Evolutionary conservation across 768 basidiomycete genomes (phyloP).

Genomic region (Dictyophora rubrovolvata): DNA sequence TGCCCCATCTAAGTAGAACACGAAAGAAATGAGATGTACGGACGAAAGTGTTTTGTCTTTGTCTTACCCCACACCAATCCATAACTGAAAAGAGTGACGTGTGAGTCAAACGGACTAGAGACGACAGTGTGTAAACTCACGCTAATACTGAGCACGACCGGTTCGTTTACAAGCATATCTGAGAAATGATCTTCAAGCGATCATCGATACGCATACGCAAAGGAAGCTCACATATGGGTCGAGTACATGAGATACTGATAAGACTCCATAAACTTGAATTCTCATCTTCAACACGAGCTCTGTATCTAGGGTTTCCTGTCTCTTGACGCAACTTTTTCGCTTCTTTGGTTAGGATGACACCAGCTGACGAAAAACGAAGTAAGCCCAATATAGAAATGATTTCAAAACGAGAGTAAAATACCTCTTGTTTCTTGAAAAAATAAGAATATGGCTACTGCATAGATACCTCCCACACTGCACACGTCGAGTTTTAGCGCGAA

Average conservation of each 20-base stretch:
- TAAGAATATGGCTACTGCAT: constrained; percentile 39
- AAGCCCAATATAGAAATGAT: neutral
- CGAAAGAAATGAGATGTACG: neutral
- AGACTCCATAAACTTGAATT: constrained; percentile 40
- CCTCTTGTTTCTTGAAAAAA: constrained; percentile 66
- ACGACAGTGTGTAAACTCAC: constrained; percentile 27
- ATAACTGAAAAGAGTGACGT: constrained; percentile 3
- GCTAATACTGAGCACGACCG: constrained; percentile 62
- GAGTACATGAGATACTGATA: constrained; percentile 59
- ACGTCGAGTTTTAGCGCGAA: neutral
- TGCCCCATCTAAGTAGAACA: constrained; percentile 19
- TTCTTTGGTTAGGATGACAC: constrained; percentile 56
- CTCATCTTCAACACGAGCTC: constrained; percentile 55
- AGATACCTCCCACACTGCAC: constrained; percentile 41
- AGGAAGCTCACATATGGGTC: constrained; percentile 52
- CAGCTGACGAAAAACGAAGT: constrained; percentile 11
- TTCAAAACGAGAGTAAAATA: neutral
- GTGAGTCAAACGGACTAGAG: neutral
- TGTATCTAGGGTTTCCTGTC: constrained; percentile 53
- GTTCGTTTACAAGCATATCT: constrained; percentile 66
- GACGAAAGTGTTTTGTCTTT: neutral
- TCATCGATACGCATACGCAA: neutral
- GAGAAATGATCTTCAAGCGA: constrained; percentile 8
- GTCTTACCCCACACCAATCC: constrained; percentile 17
- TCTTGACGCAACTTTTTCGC: constrained; percentile 56